These are phyloP conservation scores for Chrysanthemum seticuspe DNA, from an alignment of 129 eudicot species.

Conservation along the genomic window DNA sequence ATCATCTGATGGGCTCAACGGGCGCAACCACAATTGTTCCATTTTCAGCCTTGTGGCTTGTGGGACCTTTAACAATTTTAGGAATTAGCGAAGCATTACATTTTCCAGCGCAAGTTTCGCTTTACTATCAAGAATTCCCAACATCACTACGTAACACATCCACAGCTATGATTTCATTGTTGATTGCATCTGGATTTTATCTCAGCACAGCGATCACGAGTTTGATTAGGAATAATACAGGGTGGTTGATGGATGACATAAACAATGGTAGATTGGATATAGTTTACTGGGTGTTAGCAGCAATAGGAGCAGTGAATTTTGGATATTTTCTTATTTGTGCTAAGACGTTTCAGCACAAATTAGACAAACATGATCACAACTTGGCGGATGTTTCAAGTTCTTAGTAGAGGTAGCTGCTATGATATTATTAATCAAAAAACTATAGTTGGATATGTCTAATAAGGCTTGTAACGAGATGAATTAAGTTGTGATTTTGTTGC, in stretches of 20 bases:
- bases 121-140: conserved; percentile 47
- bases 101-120: conserved; percentile 37
- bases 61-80: conserved; percentile 25
- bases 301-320: conserved; percentile 38
- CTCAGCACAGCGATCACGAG: conserved; percentile 34
- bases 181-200: conserved; percentile 40
- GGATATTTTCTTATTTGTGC: conserved; percentile 39
- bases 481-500: too few relatives aligned
- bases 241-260: conserved; percentile 43
- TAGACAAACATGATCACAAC: conserved; percentile 12
- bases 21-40: conserved; percentile 32
- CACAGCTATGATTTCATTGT: conserved; percentile 40
- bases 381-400: conserved; percentile 8
- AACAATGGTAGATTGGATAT: conserved; percentile 42
- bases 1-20: conserved; percentile 10
- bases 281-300: conserved; percentile 39
- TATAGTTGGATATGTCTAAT: too few relatives aligned
- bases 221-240: conserved; percentile 26
- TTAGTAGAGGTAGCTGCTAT: background rate
- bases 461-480: too few relatives aligned
- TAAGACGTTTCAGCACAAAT: conserved; percentile 29
- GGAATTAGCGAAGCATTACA: conserved; percentile 39
- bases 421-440: background rate
- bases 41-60: conserved; percentile 48
- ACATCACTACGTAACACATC: conserved; percentile 32